A percentile compares a stretch with the other conserved stretches of the same genome.
phyloP scores from a whole-genome alignment of 345 rosid species.

The Xanthoceras sorbifolium region DNA sequence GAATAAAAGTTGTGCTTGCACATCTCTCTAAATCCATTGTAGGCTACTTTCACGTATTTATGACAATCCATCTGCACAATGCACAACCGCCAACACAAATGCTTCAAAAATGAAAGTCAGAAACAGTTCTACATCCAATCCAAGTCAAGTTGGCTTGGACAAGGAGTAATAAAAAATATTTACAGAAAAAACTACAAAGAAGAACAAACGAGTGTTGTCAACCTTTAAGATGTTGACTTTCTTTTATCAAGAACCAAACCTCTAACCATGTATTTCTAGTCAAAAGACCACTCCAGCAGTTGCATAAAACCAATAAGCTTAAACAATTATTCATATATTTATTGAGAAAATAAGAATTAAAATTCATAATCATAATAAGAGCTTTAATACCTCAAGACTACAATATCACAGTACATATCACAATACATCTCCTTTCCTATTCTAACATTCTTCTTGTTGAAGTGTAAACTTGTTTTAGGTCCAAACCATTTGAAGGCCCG shows the following conservation, averaged over 20 bases:
- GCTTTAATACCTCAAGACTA: too few species aligned
- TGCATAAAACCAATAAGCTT: slow-evolving; percentile 33
- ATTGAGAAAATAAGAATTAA: neutral
- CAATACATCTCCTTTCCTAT: neutral
- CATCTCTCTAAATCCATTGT: slow-evolving; percentile 92
- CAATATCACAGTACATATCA: neutral
- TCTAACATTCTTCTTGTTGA: slow-evolving; percentile 1
- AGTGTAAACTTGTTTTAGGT: too few species aligned
- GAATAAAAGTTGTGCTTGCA: slow-evolving; percentile 53
- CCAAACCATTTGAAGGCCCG: too few species aligned
- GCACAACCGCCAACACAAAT: slow-evolving; percentile 20
- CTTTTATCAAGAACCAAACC: slow-evolving; percentile 96
- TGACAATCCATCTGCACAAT: slow-evolving; percentile 90
- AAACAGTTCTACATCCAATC: neutral
- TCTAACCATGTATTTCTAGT: slow-evolving; percentile 97
- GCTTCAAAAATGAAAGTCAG: neutral
- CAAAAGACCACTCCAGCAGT: slow-evolving; percentile 84
- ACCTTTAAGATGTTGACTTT: slow-evolving; percentile 98
- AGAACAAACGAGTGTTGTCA: neutral
- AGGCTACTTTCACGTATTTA: slow-evolving; percentile 96
- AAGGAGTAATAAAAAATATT: slow-evolving; percentile 2
- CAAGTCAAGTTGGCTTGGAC: slow-evolving; percentile 4
- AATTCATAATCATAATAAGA: neutral
- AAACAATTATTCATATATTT: neutral
- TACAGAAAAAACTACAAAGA: neutral